Evolutionary conservation across 2,329 filamentous ascomycete species (phyloP).

Genomic region (Ophiostoma sp.): DNA sequence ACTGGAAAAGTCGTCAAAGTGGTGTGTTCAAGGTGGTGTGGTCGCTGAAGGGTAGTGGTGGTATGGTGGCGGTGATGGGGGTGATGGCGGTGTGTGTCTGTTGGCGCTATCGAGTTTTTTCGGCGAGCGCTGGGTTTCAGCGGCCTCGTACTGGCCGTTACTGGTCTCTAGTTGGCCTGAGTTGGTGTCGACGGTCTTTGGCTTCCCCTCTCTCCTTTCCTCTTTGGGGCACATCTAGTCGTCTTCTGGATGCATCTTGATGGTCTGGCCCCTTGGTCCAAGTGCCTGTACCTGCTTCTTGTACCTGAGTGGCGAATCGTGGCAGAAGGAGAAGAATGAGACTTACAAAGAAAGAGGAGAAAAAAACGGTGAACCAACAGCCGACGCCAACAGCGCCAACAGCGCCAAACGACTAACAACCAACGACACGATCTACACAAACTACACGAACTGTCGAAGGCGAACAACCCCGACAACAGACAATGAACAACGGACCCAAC

Average conservation of each 20-base stretch:
- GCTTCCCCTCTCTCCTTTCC: not conserved
- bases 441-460: not conserved
- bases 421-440: not conserved
- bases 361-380: not conserved
- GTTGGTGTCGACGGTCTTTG: not conserved
- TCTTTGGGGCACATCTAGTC: not conserved
- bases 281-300: conserved; percentile 17
- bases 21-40: not conserved
- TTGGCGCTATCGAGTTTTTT: not conserved
- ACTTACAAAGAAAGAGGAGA: not conserved
- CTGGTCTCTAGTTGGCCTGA: not conserved
- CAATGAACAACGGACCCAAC: not conserved
- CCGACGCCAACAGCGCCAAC: not conserved
- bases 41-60: not conserved
- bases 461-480: not conserved
- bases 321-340: not conserved
- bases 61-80: not conserved
- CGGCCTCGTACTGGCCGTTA: not conserved
- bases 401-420: not conserved
- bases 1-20: not conserved
- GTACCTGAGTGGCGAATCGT: conserved; percentile 17
- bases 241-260: not conserved
- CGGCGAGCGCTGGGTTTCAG: not conserved
- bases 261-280: not conserved
- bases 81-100: not conserved